phyloP scores from a whole-genome alignment of 2,329 filamentous ascomycete genomes.

The Stemphylium beticola region DNA sequence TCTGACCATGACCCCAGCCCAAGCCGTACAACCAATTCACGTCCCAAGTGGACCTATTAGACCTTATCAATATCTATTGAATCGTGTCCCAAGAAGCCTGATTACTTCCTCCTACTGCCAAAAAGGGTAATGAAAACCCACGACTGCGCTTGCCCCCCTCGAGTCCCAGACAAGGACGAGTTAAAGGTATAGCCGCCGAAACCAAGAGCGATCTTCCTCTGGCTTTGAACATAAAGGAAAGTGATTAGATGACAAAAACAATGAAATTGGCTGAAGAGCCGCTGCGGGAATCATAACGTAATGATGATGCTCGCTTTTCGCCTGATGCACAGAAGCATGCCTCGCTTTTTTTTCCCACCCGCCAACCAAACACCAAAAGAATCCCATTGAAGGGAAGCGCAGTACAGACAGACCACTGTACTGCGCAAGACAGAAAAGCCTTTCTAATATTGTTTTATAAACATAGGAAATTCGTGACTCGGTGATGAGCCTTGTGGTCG shows the following conservation, averaged over 20 bases:
- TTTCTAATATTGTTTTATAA: slow-evolving; percentile 30
- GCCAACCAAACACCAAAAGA: slow-evolving; percentile 20
- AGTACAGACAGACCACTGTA: slow-evolving; percentile 17
- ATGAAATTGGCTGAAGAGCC: slow-evolving; percentile 43
- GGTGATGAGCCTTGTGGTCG: slow-evolving; percentile 33
- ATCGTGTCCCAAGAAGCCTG: slow-evolving; percentile 21
- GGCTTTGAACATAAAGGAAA: slow-evolving; percentile 29
- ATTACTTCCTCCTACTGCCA: slow-evolving; percentile 5
- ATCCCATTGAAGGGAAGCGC: slow-evolving; percentile 31
- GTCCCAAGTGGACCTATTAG: slow-evolving; percentile 22
- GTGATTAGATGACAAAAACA: slow-evolving; percentile 16
- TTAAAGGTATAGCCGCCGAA: slow-evolving; percentile 41
- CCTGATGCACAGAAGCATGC: slow-evolving; percentile 11
- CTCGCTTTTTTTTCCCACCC: slow-evolving; percentile 12
- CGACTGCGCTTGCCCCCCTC: slow-evolving; percentile 40
- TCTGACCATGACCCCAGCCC: slow-evolving; percentile 9
- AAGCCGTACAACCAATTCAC: slow-evolving; percentile 14
- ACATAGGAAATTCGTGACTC: slow-evolving; percentile 48
- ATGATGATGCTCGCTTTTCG: slow-evolving; percentile 30
- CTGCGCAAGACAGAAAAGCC: slow-evolving; percentile 19
- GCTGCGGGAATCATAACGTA: slow-evolving; percentile 28
- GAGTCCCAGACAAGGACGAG: slow-evolving; percentile 29
- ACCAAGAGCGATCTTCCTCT: slow-evolving; percentile 27
- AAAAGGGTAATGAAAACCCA: slow-evolving; percentile 26
- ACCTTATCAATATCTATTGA: slow-evolving; percentile 28